phyloP scores from a whole-genome alignment of 2,329 filamentous ascomycete genomes.

The Penicillium capsulatum region DNA sequence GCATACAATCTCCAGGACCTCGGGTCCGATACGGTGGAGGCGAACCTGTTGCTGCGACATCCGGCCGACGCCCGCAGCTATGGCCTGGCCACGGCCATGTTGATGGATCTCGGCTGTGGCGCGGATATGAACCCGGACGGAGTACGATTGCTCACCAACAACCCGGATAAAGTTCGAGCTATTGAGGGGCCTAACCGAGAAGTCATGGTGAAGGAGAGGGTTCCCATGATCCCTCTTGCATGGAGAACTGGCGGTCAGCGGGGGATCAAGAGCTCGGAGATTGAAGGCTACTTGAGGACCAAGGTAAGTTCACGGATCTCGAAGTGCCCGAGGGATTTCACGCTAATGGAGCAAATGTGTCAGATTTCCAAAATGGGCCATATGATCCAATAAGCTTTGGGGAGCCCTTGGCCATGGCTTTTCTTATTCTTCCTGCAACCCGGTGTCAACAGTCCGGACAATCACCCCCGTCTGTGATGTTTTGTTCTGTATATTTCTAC shows the following conservation, averaged over 20 bases:
- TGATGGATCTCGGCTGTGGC: conserved; percentile 73
- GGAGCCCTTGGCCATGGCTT: too few species aligned
- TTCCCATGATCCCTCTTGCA: conserved; percentile 91
- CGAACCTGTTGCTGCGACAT: conserved; percentile 83
- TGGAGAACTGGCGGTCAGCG: conserved; percentile 76
- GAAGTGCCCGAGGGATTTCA: conserved; percentile 1
- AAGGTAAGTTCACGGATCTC: conserved; percentile 61
- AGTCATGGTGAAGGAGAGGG: conserved; percentile 79
- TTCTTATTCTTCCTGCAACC: too few species aligned
- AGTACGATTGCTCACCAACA: conserved; percentile 85
- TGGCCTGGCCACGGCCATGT: conserved; percentile 91
- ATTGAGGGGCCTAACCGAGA: conserved; percentile 89
- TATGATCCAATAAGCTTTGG: conserved; percentile 51
- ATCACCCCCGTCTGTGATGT: conserved; percentile 8
- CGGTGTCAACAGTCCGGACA: too few species aligned
- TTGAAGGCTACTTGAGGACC: conserved; percentile 89
- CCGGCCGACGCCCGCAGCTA: conserved; percentile 94
- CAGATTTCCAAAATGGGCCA: conserved; percentile 88
- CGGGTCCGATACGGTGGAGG: conserved; percentile 95
- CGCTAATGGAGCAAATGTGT: conserved; percentile 1
- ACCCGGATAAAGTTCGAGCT: conserved; percentile 92
- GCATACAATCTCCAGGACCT: conserved; percentile 97
- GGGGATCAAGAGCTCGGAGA: conserved; percentile 80
- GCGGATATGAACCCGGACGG: conserved; percentile 56
- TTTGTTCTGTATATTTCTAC: conserved; percentile 14